phyloP scores from a whole-genome alignment of 2,329 filamentous ascomycete genomes.

The Monilinia polystroma region DNA sequence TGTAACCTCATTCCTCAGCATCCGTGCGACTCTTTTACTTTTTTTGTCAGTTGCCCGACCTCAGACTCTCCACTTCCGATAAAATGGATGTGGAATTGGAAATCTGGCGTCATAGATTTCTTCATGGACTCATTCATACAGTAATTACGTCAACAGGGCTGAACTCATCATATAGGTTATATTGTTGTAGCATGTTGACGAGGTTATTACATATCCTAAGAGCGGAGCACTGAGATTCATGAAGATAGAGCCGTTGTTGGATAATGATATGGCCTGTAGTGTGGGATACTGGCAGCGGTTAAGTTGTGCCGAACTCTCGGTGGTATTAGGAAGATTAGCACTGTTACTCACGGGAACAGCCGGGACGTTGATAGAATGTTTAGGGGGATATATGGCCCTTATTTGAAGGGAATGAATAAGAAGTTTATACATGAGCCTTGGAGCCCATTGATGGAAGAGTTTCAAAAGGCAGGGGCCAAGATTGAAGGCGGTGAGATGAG shows the following conservation, averaged over 20 bases:
- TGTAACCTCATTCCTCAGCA: conserved; percentile 27
- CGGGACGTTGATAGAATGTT: too few relatives aligned
- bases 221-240: conserved; percentile 75
- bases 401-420: too few relatives aligned
- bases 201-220: conserved; percentile 77
- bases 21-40: conserved; percentile 54
- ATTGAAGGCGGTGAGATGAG: too few relatives aligned
- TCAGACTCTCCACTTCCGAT: conserved; percentile 49
- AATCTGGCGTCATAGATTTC: conserved; percentile 68
- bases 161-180: conserved; percentile 77
- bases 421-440: too few relatives aligned
- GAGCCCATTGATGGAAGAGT: too few relatives aligned
- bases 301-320: too few relatives aligned
- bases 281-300: conserved; percentile 62
- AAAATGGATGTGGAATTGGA: conserved; percentile 67
- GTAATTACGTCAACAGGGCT: conserved; percentile 68
- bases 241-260: conserved; percentile 66
- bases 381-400: too few relatives aligned
- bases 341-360: too few relatives aligned
- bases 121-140: conserved; percentile 82
- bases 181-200: conserved; percentile 79
- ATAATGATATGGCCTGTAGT: conserved; percentile 74
- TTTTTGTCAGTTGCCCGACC: background rate
- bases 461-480: too few relatives aligned
- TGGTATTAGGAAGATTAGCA: too few relatives aligned